These are phyloP conservation scores for Meyerozyma carpophila DNA, from an alignment of 1,139 yeast species.

Conservation along the genomic window DNA sequence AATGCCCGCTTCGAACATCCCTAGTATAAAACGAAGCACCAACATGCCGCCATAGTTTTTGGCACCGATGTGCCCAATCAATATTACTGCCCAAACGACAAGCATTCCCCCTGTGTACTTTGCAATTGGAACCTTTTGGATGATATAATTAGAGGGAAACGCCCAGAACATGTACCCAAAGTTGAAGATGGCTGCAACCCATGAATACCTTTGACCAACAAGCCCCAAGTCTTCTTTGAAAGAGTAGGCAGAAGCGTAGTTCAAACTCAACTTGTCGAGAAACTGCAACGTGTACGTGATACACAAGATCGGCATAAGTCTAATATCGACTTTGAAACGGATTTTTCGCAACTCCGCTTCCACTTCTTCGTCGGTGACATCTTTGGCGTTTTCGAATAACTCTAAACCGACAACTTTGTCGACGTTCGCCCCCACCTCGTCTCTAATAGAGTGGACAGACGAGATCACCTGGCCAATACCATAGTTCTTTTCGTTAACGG, in stretches of 20 bases:
- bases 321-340: constrained; percentile 34
- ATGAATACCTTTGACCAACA: constrained; percentile 22
- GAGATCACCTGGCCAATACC: neutral
- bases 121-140: constrained; percentile 51
- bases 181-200: constrained; percentile 60
- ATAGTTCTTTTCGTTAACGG: neutral
- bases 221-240: constrained; percentile 20
- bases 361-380: constrained; percentile 21
- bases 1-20: constrained; percentile 31
- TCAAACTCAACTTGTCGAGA: constrained; percentile 43
- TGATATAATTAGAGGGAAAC: constrained; percentile 46
- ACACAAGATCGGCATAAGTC: constrained; percentile 41
- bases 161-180: constrained; percentile 49
- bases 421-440: neutral
- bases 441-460: neutral
- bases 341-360: constrained; percentile 15
- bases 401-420: constrained; percentile 24
- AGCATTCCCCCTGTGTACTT: constrained; percentile 43
- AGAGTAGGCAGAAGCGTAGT: constrained; percentile 22
- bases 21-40: constrained; percentile 42
- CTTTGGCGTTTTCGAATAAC: constrained; percentile 25
- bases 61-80: constrained; percentile 45
- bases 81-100: constrained; percentile 46
- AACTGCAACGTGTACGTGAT: constrained; percentile 45
- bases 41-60: constrained; percentile 42